Evolutionary conservation across 2,329 filamentous ascomycete species (phyloP).

Genomic region (Fusarium pininemorale): DNA sequence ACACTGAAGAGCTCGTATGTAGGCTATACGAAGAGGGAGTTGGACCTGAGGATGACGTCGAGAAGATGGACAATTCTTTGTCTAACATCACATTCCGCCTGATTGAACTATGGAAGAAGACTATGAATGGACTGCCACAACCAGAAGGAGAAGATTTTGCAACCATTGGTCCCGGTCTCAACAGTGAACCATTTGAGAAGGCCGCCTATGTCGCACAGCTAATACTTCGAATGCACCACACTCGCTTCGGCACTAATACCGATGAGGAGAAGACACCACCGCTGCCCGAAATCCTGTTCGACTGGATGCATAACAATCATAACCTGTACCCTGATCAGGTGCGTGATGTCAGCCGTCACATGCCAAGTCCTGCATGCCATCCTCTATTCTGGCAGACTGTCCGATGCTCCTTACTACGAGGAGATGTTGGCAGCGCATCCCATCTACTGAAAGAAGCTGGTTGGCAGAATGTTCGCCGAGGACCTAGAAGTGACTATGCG

Average conservation of each 20-base stretch:
- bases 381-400: conserved; percentile 86
- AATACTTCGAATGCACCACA: conserved; percentile 81
- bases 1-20: conserved; percentile 76
- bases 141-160: conserved; percentile 63
- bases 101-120: conserved; percentile 64
- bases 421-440: conserved; percentile 74
- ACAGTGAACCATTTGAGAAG: conserved; percentile 73
- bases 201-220: conserved; percentile 82
- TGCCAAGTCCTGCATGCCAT: conserved; percentile 79
- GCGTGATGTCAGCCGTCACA: conserved; percentile 68
- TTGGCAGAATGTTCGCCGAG: conserved; percentile 79
- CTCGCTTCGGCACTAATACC: conserved; percentile 54
- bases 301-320: conserved; percentile 83
- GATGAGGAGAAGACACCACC: conserved; percentile 58
- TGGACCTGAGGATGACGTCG: conserved; percentile 63
- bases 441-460: conserved; percentile 76
- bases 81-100: conserved; percentile 63
- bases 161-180: conserved; percentile 71
- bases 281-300: conserved; percentile 80
- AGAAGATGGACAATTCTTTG: conserved; percentile 65
- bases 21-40: conserved; percentile 71
- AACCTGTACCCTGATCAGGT: conserved; percentile 75
- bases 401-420: conserved; percentile 78
- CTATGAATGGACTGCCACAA: conserved; percentile 58
- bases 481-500: conserved; percentile 69